phyloP scores from a whole-genome alignment of 306 rosid genomes.

The Citrullus amarus region DNA sequence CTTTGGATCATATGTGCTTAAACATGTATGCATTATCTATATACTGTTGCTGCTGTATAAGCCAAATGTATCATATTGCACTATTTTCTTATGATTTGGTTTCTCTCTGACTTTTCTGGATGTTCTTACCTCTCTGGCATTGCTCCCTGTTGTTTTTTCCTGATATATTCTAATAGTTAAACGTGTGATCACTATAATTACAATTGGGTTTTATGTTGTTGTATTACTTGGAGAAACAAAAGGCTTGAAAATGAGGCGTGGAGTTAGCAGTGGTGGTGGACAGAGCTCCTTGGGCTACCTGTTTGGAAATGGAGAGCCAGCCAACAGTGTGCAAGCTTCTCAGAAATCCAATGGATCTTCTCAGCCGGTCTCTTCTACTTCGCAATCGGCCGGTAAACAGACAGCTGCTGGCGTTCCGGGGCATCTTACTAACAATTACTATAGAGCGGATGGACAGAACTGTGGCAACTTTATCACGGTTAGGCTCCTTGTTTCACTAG shows the following conservation, averaged over 20 bases:
- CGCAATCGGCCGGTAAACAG: slow-evolving; percentile 29
- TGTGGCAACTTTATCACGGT: slow-evolving; percentile 91
- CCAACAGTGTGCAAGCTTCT: slow-evolving; percentile 16
- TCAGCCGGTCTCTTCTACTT: slow-evolving; percentile 19
- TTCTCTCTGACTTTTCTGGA: neutral
- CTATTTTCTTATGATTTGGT: neutral
- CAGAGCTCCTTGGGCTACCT: slow-evolving; percentile 78
- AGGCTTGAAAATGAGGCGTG: slow-evolving; percentile 52
- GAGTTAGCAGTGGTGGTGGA: slow-evolving; percentile 76
- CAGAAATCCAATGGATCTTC: slow-evolving; percentile 15
- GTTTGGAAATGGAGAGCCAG: slow-evolving; percentile 53
- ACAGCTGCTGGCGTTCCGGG: slow-evolving; percentile 70
- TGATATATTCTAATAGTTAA: neutral
- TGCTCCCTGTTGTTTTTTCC: neutral
- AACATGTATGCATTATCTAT: neutral
- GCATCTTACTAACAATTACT: slow-evolving; percentile 57
- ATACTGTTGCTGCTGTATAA: neutral
- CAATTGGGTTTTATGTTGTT: neutral
- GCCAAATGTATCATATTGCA: neutral
- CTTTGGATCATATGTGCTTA: neutral
- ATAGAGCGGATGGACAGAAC: slow-evolving; percentile 78
- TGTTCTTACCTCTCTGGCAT: neutral
- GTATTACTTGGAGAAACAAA: slow-evolving; percentile 2
- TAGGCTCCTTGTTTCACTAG: slow-evolving; percentile 5
- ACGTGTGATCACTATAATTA: neutral